phyloP scores from a whole-genome alignment of 805 yeast genomes.

The Isabelozyma rhagii region DNA sequence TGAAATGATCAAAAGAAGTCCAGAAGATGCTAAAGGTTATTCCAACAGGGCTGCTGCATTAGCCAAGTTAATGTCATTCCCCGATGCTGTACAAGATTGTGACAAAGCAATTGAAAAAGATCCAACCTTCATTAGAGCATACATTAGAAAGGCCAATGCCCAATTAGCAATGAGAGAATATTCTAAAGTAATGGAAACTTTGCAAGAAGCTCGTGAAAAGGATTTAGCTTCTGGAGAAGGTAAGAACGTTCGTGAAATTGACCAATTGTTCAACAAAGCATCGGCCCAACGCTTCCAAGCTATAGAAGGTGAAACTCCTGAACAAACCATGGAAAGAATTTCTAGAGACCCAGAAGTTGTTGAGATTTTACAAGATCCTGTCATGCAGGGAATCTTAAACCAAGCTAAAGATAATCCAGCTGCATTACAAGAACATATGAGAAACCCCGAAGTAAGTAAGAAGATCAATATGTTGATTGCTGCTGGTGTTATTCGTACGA shows the following conservation, averaged over 20 bases:
- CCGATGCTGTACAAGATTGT: slow-evolving; percentile 93
- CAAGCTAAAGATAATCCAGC: slow-evolving; percentile 97
- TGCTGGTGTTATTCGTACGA: slow-evolving; percentile 93
- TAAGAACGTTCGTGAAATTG: slow-evolving; percentile 69
- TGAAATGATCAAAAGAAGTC: slow-evolving; percentile 97
- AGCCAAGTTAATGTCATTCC: slow-evolving; percentile 93
- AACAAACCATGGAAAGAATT: slow-evolving; percentile 88
- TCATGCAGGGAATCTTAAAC: slow-evolving; percentile 89
- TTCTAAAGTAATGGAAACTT: slow-evolving; percentile 75
- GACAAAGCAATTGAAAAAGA: slow-evolving; percentile 84
- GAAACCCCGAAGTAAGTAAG: slow-evolving; percentile 86
- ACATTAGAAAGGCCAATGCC: slow-evolving; percentile 94
- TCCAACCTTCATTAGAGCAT: slow-evolving; percentile 89
- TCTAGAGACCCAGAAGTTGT: slow-evolving; percentile 93
- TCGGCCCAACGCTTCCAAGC: slow-evolving; percentile 75
- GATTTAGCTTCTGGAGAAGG: slow-evolving; percentile 62
- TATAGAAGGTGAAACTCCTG: slow-evolving; percentile 85
- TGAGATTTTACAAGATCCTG: slow-evolving; percentile 85
- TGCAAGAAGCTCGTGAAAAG: slow-evolving; percentile 71
- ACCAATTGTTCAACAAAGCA: slow-evolving; percentile 76
- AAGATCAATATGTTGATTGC: slow-evolving; percentile 89
- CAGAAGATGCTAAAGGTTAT: slow-evolving; percentile 93
- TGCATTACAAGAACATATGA: slow-evolving; percentile 96
- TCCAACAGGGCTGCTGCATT: slow-evolving; percentile 98
- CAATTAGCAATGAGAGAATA: slow-evolving; percentile 88